Percentiles rank a stretch among this genome's conserved stretches.
phyloP scores from a whole-genome alignment of 1,284 basidiomycete species.

The Irpex rosettiformis region DNA sequence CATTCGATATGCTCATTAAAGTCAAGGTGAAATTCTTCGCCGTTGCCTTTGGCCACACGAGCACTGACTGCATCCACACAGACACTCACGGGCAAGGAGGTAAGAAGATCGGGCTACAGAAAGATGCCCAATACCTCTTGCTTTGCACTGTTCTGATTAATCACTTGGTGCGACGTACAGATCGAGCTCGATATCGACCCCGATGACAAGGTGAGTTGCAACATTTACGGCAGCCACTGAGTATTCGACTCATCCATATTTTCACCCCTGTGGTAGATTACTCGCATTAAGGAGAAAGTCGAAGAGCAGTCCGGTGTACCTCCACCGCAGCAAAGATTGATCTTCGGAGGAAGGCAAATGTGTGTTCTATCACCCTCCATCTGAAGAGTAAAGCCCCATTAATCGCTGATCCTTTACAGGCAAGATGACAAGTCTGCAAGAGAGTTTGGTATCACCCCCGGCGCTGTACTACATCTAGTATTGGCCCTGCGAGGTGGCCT shows the following conservation, averaged over 20 bases:
- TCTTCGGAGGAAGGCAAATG: slow-evolving; percentile 96
- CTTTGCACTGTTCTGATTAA: slow-evolving; percentile 6
- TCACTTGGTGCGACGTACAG: slow-evolving; percentile 35
- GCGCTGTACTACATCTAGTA: slow-evolving; percentile 88
- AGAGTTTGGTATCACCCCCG: slow-evolving; percentile 80
- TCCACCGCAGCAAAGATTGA: slow-evolving; percentile 93
- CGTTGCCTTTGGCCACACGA: not conserved
- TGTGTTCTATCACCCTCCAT: slow-evolving; percentile 40
- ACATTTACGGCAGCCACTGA: not conserved
- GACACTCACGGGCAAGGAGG: slow-evolving; percentile 94
- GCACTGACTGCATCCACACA: slow-evolving; percentile 28
- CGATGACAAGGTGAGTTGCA: slow-evolving; percentile 73
- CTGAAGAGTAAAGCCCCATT: not conserved
- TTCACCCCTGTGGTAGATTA: slow-evolving; percentile 54
- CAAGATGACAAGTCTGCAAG: slow-evolving; percentile 85
- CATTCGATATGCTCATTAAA: slow-evolving; percentile 67
- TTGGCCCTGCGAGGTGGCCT: slow-evolving; percentile 86
- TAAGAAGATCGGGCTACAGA: slow-evolving; percentile 30
- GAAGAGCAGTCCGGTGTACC: slow-evolving; percentile 99
- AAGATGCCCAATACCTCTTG: not conserved
- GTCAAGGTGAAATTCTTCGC: slow-evolving; percentile 56
- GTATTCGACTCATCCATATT: not conserved
- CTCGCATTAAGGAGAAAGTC: slow-evolving; percentile 96
- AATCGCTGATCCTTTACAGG: slow-evolving; percentile 33
- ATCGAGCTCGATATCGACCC: slow-evolving; percentile 96